Base-by-base conservation (phyloP, 1,139 yeast genomes). In the Diutina scorzettiae region DNA sequence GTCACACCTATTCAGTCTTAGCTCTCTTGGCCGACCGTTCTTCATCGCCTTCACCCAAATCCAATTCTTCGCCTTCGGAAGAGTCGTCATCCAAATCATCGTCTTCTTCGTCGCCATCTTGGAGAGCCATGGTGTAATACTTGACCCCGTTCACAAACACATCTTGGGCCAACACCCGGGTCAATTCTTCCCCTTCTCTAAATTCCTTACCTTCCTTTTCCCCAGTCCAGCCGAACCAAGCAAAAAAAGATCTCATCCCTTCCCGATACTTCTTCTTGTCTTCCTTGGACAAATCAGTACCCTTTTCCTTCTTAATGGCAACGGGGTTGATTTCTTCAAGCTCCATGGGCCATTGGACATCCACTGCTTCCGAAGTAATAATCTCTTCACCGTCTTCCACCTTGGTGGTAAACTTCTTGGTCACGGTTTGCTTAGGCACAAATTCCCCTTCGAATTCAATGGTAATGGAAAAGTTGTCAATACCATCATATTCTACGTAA, bases 191-290 rank as follows among this genome's bases (percentile, higher is more conserved):
- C 12, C 89, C 91, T 48, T 69, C 66, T 48, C 87, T 70, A 52
- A 75, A 81, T 52, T 81, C 89, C 53, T 81, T 81, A 1, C 84
- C 84, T 1, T 82, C 81, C 51, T 77, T 78, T 42, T 56, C 56
- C 0, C 89, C 91, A 0, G 89, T 80, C 91, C 91, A 81, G 40
- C 64, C 62, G 52, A 81, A 81, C 76, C 82, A 81, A 3, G 85
- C 76, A 56, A 81, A 81, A 51, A 81, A 74, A 5, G 85, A 76
- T 53, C 77, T 77, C 86, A 80, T 80, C 3, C 87, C 87, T 24
- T 66, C 53, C 45, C 87, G 62, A 53, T 81, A 81, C 41, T 64
- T 63, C 51, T 72, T 76, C 56, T 80, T 80, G 37, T 78, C 80
- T 16, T 71, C 74, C 28, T 61, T 50, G 4, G 68, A 50, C 50